Percentiles rank a stretch among this genome's conserved stretches.
These are phyloP conservation scores for Pythium diclinum DNA, from an alignment of 352 stramenopile genomes.

Conservation along the genomic window DNA sequence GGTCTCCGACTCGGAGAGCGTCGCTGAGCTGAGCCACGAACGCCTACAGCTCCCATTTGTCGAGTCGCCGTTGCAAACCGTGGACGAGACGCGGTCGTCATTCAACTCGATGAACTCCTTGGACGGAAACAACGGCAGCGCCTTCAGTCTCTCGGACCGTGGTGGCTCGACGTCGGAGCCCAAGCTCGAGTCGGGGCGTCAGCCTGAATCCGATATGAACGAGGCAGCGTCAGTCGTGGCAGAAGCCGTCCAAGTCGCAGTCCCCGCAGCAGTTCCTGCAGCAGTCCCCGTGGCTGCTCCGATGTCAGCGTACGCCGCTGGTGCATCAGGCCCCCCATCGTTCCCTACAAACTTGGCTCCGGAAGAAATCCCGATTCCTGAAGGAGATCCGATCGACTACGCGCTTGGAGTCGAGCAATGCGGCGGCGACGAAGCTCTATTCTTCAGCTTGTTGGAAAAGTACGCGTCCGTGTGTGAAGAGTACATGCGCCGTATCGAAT, in stretches of 20 bases:
- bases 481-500: slow-evolving; percentile 76
- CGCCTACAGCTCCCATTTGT: slow-evolving; percentile 10
- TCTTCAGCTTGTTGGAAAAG: slow-evolving; percentile 79
- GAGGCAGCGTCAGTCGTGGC: neutral
- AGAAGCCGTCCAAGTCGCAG: neutral
- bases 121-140: slow-evolving; percentile 4
- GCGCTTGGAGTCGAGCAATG: slow-evolving; percentile 78
- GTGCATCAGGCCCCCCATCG: slow-evolving; percentile 39
- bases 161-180: slow-evolving; percentile 1
- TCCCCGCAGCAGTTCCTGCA: neutral
- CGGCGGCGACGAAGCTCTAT: slow-evolving; percentile 77
- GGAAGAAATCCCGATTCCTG: slow-evolving; percentile 72
- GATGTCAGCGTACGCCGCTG: slow-evolving; percentile 8
- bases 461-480: slow-evolving; percentile 68
- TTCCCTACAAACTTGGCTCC: slow-evolving; percentile 44
- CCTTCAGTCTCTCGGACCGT: slow-evolving; percentile 11
- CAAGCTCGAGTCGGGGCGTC: neutral
- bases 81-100: slow-evolving; percentile 10
- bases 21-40: slow-evolving; percentile 16
- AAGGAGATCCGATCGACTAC: slow-evolving; percentile 80
- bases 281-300: neutral
- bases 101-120: neutral
- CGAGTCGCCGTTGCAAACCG: slow-evolving; percentile 19
- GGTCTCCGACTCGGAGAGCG: slow-evolving; percentile 28
- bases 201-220: neutral